Evolutionary conservation across 2,329 filamentous ascomycete species (phyloP).

Genomic region (Domatiomyces catenatus): DNA sequence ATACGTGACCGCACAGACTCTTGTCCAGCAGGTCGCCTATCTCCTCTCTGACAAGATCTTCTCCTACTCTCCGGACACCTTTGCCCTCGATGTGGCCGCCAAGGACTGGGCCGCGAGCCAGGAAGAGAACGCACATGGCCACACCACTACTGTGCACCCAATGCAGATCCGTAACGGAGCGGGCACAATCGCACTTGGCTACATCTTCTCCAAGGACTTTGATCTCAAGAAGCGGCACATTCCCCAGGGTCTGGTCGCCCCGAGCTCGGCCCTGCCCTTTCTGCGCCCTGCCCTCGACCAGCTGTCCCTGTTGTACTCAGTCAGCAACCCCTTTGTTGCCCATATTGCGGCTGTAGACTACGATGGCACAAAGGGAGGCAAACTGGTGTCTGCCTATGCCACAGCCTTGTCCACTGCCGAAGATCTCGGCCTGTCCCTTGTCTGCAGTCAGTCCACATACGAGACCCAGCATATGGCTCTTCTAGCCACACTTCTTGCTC

Average conservation of each 20-base stretch:
- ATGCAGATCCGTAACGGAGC: constrained; percentile 82
- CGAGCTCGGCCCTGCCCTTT: constrained; percentile 64
- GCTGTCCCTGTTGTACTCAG: constrained; percentile 75
- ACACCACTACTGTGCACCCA: constrained; percentile 59
- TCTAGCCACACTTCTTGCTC: constrained; percentile 68
- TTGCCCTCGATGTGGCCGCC: constrained; percentile 73
- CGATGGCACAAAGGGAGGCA: constrained; percentile 44
- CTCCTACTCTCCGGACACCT: constrained; percentile 86
- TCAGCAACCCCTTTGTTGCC: constrained; percentile 82
- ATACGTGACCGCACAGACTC: constrained; percentile 81
- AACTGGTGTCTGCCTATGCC: constrained; percentile 76
- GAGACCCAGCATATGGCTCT: constrained; percentile 92
- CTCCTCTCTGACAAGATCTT: constrained; percentile 93
- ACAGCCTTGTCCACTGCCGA: constrained; percentile 67
- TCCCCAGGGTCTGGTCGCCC: constrained; percentile 78
- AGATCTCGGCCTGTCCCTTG: constrained; percentile 73
- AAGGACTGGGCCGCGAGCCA: constrained; percentile 57
- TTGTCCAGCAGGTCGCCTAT: constrained; percentile 94
- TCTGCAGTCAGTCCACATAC: constrained; percentile 72
- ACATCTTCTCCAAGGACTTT: constrained; percentile 96
- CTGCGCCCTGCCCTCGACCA: constrained; percentile 79
- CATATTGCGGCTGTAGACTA: constrained; percentile 90
- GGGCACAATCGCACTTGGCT: constrained; percentile 80
- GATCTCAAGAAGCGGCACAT: constrained; percentile 80
- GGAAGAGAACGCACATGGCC: constrained; percentile 68